phyloP scores from a whole-genome alignment of 192 early-diverging fungal species.

The Backusella tarrabulga region DNA sequence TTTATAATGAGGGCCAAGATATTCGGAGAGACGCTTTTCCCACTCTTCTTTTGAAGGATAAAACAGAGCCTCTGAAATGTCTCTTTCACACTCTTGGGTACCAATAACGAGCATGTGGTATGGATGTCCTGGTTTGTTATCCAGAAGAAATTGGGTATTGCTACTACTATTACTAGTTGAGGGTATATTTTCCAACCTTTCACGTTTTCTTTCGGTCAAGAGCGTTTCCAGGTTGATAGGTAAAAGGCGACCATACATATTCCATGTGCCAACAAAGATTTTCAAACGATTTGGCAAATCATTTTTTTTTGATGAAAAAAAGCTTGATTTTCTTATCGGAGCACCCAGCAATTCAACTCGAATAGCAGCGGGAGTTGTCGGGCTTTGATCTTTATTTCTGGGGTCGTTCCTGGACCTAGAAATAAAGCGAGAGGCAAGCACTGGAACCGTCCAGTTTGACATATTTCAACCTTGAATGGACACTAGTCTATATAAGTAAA shows the following conservation, averaged over 20 bases:
- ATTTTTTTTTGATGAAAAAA: background rate
- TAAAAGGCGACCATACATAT: conserved; percentile 49
- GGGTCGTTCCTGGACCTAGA: background rate
- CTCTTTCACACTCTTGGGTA: conserved; percentile 57
- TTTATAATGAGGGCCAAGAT: conserved; percentile 42
- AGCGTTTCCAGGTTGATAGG: conserved; percentile 37
- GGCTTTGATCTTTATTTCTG: conserved; percentile 5
- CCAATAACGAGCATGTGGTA: conserved; percentile 55
- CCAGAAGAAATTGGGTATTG: conserved; percentile 1
- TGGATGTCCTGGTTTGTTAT: conserved; percentile 28
- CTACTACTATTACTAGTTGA: background rate
- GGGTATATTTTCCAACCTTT: background rate
- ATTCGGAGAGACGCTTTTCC: conserved; percentile 39
- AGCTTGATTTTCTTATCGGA: background rate
- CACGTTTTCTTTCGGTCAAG: conserved; percentile 21
- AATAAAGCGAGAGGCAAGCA: background rate
- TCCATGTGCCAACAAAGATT: conserved; percentile 58
- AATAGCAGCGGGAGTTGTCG: background rate
- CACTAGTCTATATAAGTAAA: background rate
- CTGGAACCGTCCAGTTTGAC: background rate
- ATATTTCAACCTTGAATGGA: background rate
- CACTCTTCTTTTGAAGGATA: conserved; percentile 50
- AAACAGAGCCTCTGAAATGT: conserved; percentile 48
- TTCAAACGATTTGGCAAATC: conserved; percentile 35
- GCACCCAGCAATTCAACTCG: background rate